These are phyloP conservation scores for Hypomyces rosellus DNA, from an alignment of 2,329 filamentous ascomycete species.

Conservation along the genomic window DNA sequence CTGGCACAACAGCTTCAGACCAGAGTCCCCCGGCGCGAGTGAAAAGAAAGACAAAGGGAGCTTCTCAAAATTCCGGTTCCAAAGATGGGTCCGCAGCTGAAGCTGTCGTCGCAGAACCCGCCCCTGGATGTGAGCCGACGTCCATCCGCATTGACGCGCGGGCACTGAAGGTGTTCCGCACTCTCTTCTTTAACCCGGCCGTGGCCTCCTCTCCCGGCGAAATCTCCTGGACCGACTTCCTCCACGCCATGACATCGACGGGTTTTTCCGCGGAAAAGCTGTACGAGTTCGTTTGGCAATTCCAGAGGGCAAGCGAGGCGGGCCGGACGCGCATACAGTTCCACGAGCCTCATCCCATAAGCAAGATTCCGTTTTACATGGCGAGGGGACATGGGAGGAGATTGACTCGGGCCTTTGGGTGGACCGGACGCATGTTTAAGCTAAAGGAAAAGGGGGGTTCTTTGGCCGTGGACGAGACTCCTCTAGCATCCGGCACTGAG, in stretches of 20 bases:
- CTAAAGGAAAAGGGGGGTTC: not conserved
- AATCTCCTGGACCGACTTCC: slow-evolving; percentile 46
- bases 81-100: too few relatives aligned
- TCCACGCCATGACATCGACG: slow-evolving; percentile 43
- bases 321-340: slow-evolving; percentile 49
- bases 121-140: too few relatives aligned
- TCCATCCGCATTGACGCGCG: slow-evolving; percentile 24
- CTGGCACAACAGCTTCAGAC: too few relatives aligned
- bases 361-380: slow-evolving; percentile 42
- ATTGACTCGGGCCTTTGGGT: slow-evolving; percentile 45
- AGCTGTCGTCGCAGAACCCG: too few relatives aligned
- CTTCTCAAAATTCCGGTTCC: too few relatives aligned
- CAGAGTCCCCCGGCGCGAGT: too few relatives aligned
- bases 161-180: slow-evolving; percentile 29
- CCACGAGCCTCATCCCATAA: slow-evolving; percentile 52
- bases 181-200: slow-evolving; percentile 36
- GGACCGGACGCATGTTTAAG: slow-evolving; percentile 41
- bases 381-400: slow-evolving; percentile 44
- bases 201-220: slow-evolving; percentile 37
- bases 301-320: slow-evolving; percentile 36
- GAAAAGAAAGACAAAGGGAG: too few relatives aligned
- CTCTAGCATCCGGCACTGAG: too few relatives aligned
- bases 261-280: slow-evolving; percentile 51
- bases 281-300: slow-evolving; percentile 57
- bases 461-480: too few relatives aligned